Evolutionary conservation across 305 asterid species (phyloP).

Genomic region (Striga hermonthica): DNA sequence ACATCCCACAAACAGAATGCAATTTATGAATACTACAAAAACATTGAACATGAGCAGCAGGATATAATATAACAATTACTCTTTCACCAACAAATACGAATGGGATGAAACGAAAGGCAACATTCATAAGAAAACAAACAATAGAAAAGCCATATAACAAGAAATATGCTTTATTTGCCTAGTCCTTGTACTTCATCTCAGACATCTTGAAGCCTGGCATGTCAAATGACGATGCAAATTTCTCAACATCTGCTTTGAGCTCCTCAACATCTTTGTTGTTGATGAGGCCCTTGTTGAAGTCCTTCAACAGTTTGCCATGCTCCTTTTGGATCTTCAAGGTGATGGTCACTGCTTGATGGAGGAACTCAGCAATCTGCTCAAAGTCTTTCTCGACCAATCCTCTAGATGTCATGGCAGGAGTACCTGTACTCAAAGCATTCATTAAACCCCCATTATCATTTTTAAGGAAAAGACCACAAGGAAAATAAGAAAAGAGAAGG

Average conservation of each 20-base stretch:
- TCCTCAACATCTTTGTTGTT: slow-evolving; percentile 80
- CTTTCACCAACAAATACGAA: slow-evolving; percentile 23
- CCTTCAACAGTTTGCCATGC: slow-evolving; percentile 79
- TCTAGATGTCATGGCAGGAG: slow-evolving; percentile 98
- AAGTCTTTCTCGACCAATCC: slow-evolving; percentile 93
- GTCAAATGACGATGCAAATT: slow-evolving; percentile 68
- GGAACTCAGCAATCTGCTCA: slow-evolving; percentile 89
- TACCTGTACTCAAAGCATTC: slow-evolving; percentile 42
- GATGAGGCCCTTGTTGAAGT: slow-evolving; percentile 82
- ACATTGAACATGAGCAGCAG: too few species aligned
- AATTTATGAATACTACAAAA: too few species aligned
- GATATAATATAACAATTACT: slow-evolving; percentile 21
- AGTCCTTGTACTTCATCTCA: slow-evolving; percentile 84
- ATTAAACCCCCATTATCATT: not conserved
- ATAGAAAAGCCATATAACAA: slow-evolving; percentile 22
- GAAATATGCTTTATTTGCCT: slow-evolving; percentile 22
- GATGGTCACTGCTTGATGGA: slow-evolving; percentile 70
- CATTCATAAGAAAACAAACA: slow-evolving; percentile 24
- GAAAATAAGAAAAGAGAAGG: too few species aligned
- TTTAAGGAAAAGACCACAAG: not conserved
- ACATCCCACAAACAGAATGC: too few species aligned
- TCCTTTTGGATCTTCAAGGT: slow-evolving; percentile 86
- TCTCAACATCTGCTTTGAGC: slow-evolving; percentile 83
- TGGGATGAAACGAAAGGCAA: slow-evolving; percentile 26
- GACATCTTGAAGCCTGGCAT: slow-evolving; percentile 93